These are phyloP conservation scores for Rhodamnia argentea DNA, from an alignment of 345 rosid genomes.

Conservation along the genomic window DNA sequence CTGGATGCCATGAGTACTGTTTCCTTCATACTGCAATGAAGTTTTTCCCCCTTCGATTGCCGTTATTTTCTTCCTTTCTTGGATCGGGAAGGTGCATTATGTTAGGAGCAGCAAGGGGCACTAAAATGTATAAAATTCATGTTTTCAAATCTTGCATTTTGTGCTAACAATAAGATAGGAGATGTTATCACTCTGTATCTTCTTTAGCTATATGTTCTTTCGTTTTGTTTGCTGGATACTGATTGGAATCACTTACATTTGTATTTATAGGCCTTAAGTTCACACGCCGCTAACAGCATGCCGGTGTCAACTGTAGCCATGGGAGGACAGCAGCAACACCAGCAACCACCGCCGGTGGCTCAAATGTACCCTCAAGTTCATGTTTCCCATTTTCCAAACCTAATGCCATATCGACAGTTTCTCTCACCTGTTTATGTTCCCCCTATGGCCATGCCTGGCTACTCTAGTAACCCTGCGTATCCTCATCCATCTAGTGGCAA, in stretches of 20 bases:
- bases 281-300: conserved; percentile 31
- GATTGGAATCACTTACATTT: not conserved
- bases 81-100: not conserved
- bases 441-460: conserved; percentile 86
- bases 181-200: not conserved
- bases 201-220: not conserved
- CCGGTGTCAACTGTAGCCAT: conserved; percentile 53
- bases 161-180: not conserved
- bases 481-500: conserved; percentile 84
- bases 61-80: not conserved
- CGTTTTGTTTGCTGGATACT: not conserved
- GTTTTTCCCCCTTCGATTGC: not conserved
- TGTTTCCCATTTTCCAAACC: conserved; percentile 60
- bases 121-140: not conserved
- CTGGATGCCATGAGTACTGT: not conserved
- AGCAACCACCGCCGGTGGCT: conserved; percentile 61
- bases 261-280: conserved; percentile 30
- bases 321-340: conserved; percentile 31
- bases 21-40: not conserved
- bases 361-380: conserved; percentile 95
- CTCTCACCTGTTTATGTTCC: conserved; percentile 78
- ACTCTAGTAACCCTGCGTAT: conserved; percentile 67
- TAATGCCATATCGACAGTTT: conserved; percentile 86
- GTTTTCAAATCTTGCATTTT: not conserved
- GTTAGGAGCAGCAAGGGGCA: not conserved